These are phyloP conservation scores for Fagopyrum homotropicum DNA, from an alignment of 148 eudicot genomes.

Conservation along the genomic window DNA sequence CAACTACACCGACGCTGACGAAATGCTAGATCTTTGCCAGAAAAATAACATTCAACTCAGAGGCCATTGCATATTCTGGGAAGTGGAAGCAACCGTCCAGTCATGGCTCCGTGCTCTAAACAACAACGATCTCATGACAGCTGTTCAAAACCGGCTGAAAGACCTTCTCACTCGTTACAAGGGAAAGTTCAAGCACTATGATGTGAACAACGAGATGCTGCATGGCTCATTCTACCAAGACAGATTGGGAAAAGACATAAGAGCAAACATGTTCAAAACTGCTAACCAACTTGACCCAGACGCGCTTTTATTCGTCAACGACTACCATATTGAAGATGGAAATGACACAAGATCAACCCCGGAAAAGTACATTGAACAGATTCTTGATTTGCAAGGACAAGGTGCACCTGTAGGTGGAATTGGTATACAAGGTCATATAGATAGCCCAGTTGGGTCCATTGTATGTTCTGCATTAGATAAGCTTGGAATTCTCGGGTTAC, in stretches of 20 bases:
- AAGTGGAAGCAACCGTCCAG: slow-evolving; percentile 60
- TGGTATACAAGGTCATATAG: slow-evolving; percentile 95
- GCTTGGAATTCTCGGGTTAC: slow-evolving; percentile 80
- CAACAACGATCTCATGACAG: slow-evolving; percentile 42
- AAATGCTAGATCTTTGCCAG: slow-evolving; percentile 55
- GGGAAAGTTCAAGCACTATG: slow-evolving; percentile 88
- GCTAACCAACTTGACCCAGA: slow-evolving; percentile 76
- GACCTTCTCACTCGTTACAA: slow-evolving; percentile 79
- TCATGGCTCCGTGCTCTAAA: slow-evolving; percentile 51
- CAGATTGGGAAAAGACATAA: slow-evolving; percentile 61
- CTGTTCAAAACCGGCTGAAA: slow-evolving; percentile 67
- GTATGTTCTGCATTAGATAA: slow-evolving; percentile 77
- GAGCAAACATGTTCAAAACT: slow-evolving; percentile 75
- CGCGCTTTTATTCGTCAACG: slow-evolving; percentile 69
- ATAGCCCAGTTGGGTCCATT: slow-evolving; percentile 72
- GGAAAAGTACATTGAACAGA: slow-evolving; percentile 70
- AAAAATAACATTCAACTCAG: slow-evolving; percentile 58
- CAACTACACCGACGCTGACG: slow-evolving; percentile 87
- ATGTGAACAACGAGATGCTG: slow-evolving; percentile 94
- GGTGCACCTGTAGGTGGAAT: slow-evolving; percentile 93
- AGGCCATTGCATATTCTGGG: slow-evolving; percentile 99
- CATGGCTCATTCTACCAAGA: slow-evolving; percentile 88
- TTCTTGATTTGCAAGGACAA: slow-evolving; percentile 64
- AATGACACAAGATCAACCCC: slow-evolving; percentile 64
- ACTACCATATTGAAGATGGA: slow-evolving; percentile 87